These are phyloP conservation scores for Apophysomyces variabilis DNA, from an alignment of 371 early-diverging fungal genomes.

Conservation along the genomic window DNA sequence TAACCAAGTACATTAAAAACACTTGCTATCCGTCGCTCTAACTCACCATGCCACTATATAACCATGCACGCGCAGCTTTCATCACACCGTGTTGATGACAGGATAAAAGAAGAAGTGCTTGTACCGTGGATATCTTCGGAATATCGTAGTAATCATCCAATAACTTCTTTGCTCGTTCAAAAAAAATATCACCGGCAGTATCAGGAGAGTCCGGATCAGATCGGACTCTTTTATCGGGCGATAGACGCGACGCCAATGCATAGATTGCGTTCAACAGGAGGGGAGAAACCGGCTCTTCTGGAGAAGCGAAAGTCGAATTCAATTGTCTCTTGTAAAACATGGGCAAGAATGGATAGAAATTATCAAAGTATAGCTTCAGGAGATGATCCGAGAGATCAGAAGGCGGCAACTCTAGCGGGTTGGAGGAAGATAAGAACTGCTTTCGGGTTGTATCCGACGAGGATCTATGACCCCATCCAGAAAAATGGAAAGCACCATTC, in stretches of 20 bases:
- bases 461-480: slow-evolving; percentile 32
- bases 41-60: slow-evolving; percentile 57
- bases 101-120: slow-evolving; percentile 60
- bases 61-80: slow-evolving; percentile 52
- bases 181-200: slow-evolving; percentile 50
- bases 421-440: slow-evolving; percentile 14
- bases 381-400: slow-evolving; percentile 59
- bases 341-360: slow-evolving; percentile 60
- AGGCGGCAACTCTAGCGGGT: slow-evolving; percentile 48
- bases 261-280: slow-evolving; percentile 56
- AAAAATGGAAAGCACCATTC: slow-evolving; percentile 49
- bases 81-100: slow-evolving; percentile 60
- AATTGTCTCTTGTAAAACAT: slow-evolving; percentile 50
- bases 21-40: not conserved
- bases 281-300: slow-evolving; percentile 36
- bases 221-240: slow-evolving; percentile 40
- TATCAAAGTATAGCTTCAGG: slow-evolving; percentile 55
- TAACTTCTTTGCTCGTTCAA: slow-evolving; percentile 50
- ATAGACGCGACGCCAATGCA: slow-evolving; percentile 52
- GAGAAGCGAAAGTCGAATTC: slow-evolving; percentile 15
- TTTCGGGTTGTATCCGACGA: not conserved
- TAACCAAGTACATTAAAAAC: slow-evolving; percentile 11
- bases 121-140: slow-evolving; percentile 63
- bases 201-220: slow-evolving; percentile 34
- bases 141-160: slow-evolving; percentile 63